A percentile compares a stretch with the other conserved stretches of the same genome.
phyloP scores from a whole-genome alignment of 2,329 filamentous ascomycete genomes.

The Lachnellula cervina region DNA sequence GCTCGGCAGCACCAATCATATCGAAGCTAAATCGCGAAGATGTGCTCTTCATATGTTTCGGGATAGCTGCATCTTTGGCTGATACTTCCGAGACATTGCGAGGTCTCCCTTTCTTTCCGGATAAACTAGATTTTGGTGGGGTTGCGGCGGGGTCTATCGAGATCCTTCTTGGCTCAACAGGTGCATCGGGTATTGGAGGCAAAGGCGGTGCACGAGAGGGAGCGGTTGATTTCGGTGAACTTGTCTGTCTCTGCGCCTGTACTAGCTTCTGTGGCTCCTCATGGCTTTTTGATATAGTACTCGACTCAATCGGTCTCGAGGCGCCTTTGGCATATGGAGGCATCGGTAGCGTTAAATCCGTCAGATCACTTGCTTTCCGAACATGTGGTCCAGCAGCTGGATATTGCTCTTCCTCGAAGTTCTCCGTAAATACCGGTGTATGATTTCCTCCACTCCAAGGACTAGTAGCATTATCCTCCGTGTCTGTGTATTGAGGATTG shows the following conservation, averaged over 20 bases:
- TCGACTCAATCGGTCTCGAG: constrained; percentile 18
- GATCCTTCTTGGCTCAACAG: constrained; percentile 17
- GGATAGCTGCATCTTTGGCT: constrained; percentile 42
- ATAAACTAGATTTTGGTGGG: constrained; percentile 19
- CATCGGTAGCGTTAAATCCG: constrained; percentile 29
- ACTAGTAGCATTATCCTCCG: constrained; percentile 18
- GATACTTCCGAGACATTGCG: constrained; percentile 49
- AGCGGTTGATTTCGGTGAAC: constrained; percentile 11
- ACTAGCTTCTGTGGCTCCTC: constrained; percentile 18
- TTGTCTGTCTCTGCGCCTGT: constrained; percentile 11
- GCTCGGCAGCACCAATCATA: constrained; percentile 64
- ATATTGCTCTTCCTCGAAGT: constrained; percentile 46
- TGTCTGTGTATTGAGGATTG: constrained; percentile 12
- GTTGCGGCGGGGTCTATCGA: constrained; percentile 25
- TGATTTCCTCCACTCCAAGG: constrained; percentile 37
- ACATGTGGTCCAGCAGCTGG: constrained; percentile 32
- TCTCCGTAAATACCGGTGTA: constrained; percentile 50
- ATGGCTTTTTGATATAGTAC: constrained; percentile 13
- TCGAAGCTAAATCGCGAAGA: constrained; percentile 80
- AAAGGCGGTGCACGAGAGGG: constrained; percentile 16
- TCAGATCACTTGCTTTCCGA: constrained; percentile 29
- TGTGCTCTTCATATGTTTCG: constrained; percentile 67
- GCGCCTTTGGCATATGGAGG: constrained; percentile 27
- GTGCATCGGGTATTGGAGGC: constrained; percentile 20
- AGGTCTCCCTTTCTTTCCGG: constrained; percentile 34